Evolutionary conservation across 495 filamentous ascomycete species (phyloP), one percentile per base, ranked within the genome.

Genomic region (Aspergillus hancockii): DNA sequence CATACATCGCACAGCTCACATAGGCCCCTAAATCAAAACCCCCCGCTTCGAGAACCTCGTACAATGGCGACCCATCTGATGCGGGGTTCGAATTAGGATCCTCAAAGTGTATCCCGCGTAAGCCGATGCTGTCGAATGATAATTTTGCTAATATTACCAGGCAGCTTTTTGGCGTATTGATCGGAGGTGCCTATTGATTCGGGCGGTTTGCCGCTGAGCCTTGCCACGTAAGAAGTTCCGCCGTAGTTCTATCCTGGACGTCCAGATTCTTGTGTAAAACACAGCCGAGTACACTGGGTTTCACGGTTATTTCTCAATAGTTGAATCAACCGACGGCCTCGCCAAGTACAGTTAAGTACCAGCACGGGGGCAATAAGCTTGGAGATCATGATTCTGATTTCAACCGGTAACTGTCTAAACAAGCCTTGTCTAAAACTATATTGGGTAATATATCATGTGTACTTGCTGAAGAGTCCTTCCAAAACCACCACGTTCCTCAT

Each of bases 241-340:
- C 55, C 45, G 45, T 49, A 57, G 1, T 14, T 14, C n/a, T 6
- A 57, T 49, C 38, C n/a, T 49, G 13, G 28, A 38, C 19, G 50
- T 38, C 55, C 55, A 57, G 19, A 57, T 49, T 57, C 25, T 6
- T 4, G 28, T 8, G 13, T 36, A 1, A 57, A 46, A n/a, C 28
- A 38, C n/a, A 57, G 43, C 55, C 40, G 43, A 28, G 8, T 49
- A 49, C 43, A n/a, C 46, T 51, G 30, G 22, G 8, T 19, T 41
- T 21, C 31, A 13, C 12, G 12, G 18, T 1, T 25, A 10, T 51
- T 18, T 16, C 52, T 52, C 53, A 57, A 16, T 3, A 16, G 25
- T 38, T 57, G 18, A n/a, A 57, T 47, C 59, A 62, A 47, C 30
- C 54, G 59, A 53, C 59, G 54, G 25, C 40, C 49, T 62, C 59